These are phyloP conservation scores for Capsicum rhomboideum DNA, from an alignment of 257 asterid genomes.

Conservation along the genomic window DNA sequence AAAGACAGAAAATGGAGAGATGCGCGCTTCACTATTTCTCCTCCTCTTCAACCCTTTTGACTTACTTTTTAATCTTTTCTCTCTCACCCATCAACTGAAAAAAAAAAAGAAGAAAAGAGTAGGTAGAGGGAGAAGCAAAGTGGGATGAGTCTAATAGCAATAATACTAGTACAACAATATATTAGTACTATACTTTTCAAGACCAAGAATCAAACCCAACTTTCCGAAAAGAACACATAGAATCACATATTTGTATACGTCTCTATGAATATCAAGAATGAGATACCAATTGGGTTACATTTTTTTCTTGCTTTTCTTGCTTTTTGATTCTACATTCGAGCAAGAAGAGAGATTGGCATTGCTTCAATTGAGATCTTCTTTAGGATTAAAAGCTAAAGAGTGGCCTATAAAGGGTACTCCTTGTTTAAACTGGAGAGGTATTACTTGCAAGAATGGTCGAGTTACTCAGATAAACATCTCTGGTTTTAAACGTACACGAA, in stretches of 20 bases:
- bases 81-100: too few species aligned
- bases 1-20: too few species aligned
- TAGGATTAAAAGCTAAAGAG: conserved; percentile 75
- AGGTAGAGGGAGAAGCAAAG: too few species aligned
- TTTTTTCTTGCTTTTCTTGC: conserved; percentile 23
- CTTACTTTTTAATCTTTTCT: too few species aligned
- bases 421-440: conserved; percentile 61
- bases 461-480: conserved; percentile 71
- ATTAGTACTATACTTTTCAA: too few species aligned
- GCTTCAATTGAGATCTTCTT: conserved; percentile 76
- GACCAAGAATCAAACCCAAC: too few species aligned
- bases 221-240: too few species aligned
- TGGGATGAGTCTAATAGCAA: too few species aligned
- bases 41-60: too few species aligned
- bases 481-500: conserved; percentile 69
- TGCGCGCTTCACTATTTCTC: too few species aligned
- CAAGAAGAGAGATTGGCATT: conserved; percentile 53
- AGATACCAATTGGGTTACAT: conserved; percentile 50
- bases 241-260: neutral
- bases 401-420: conserved; percentile 86
- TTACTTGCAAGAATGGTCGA: conserved; percentile 58
- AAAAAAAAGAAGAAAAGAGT: too few species aligned
- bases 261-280: conserved; percentile 25
- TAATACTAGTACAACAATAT: too few species aligned
- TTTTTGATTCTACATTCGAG: conserved; percentile 35